phyloP scores from a whole-genome alignment of 78 protist genomes.

The Trichosphaerium sp. region DNA sequence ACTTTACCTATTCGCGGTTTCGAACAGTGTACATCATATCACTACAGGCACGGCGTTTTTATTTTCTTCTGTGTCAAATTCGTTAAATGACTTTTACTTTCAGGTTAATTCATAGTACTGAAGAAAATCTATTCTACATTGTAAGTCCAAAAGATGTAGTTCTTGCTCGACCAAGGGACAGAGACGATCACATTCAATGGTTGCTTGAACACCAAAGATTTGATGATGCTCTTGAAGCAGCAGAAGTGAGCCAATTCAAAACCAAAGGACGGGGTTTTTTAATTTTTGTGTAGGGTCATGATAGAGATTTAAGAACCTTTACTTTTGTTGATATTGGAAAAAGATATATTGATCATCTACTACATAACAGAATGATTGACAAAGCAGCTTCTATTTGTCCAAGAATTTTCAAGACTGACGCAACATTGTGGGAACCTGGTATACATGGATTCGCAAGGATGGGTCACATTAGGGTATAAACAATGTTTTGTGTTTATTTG shows the following conservation, averaged over 20 bases:
- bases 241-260: conserved; percentile 2
- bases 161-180: conserved; percentile 60
- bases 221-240: conserved; percentile 54
- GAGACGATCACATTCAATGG: conserved; percentile 77
- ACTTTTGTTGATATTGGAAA: conserved; percentile 50
- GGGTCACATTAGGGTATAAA: no score
- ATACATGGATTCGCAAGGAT: conserved; percentile 16
- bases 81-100: neutral
- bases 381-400: conserved; percentile 53
- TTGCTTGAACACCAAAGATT: conserved; percentile 46
- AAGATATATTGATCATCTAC: conserved; percentile 45
- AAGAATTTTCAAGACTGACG: conserved; percentile 20
- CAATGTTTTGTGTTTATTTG: no score
- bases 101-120: neutral
- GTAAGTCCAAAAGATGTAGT: conserved; percentile 76
- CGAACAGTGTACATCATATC: conserved; percentile 45
- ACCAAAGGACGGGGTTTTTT: neutral
- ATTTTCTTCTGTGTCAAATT: neutral
- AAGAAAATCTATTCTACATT: conserved; percentile 56
- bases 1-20: conserved; percentile 51
- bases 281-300: no score
- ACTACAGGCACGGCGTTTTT: conserved; percentile 32
- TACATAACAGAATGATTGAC: conserved; percentile 6
- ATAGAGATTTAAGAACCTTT: conserved; percentile 10
- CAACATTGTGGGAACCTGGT: conserved; percentile 59